Conservation (phyloP, 73 alveolate species). For the Paramecium primaurelia region DNA sequence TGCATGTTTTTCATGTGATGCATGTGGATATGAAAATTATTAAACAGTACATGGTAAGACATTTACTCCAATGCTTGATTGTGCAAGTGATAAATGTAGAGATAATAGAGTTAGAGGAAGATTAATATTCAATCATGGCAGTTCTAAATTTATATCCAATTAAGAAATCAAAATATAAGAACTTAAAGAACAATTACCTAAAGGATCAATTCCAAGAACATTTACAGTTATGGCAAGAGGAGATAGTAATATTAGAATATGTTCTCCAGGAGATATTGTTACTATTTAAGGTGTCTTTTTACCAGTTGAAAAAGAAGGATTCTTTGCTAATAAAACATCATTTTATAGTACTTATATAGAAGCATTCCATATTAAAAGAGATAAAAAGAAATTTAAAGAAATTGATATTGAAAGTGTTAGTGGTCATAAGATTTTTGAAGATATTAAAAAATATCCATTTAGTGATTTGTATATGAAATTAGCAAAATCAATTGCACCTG, state of each 20-base stretch:
- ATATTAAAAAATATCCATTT: not conserved
- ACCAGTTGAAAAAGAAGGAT: conserved; percentile 78
- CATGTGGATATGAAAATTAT: conserved; percentile 94
- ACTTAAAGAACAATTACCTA: conserved; percentile 90
- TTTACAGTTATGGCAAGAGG: conserved; percentile 78
- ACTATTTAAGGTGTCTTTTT: conserved; percentile 84
- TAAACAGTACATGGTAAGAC: conserved; percentile 76
- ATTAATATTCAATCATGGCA: conserved; percentile 76
- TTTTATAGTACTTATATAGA: conserved; percentile 91
- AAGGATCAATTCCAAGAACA: conserved; percentile 93
- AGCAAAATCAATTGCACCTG: conserved; percentile 96
- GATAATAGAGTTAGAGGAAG: conserved; percentile 85
- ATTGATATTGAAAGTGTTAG: conserved; percentile 70
- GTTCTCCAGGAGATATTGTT: conserved; percentile 96
- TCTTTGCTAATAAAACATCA: conserved; percentile 74
- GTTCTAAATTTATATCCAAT: conserved; percentile 83
- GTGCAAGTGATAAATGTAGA: conserved; percentile 84
- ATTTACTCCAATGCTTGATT: conserved; percentile 86
- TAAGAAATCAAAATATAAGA: conserved; percentile 91
- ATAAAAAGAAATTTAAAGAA: conserved; percentile 86
- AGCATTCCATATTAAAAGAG: conserved; percentile 80
- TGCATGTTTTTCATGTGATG: conserved; percentile 93
- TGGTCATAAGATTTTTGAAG: conserved; percentile 53
- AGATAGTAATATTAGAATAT: conserved; percentile 75
- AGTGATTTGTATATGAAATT: conserved; percentile 72